Evolutionary conservation across 148 eudicot genomes (phyloP).

Genomic region (Diospyros kaki): DNA sequence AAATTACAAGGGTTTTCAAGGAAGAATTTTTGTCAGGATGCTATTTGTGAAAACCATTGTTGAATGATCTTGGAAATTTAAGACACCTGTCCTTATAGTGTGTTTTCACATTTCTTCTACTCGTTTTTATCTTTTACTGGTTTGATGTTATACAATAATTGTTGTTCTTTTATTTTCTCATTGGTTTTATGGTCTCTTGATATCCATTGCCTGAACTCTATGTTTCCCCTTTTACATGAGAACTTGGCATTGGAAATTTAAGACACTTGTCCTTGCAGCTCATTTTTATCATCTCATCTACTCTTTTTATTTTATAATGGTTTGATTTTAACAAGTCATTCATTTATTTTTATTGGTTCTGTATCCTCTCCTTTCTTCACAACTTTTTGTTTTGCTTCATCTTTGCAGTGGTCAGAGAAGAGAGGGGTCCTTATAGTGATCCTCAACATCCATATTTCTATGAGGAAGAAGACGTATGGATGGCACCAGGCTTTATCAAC

Average conservation of each 20-base stretch:
- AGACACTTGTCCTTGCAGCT: background rate
- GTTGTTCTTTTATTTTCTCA: too few relatives aligned
- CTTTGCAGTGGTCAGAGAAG: slow-evolving; percentile 81
- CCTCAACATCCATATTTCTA: slow-evolving; percentile 96
- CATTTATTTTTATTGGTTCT: background rate
- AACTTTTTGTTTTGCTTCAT: slow-evolving; percentile 6
- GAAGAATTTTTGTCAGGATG: too few relatives aligned
- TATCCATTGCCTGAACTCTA: too few relatives aligned
- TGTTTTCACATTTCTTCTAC: too few relatives aligned
- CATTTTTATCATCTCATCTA: background rate
- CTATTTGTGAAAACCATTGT: too few relatives aligned
- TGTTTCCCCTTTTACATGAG: too few relatives aligned
- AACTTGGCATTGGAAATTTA: background rate
- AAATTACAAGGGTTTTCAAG: too few relatives aligned
- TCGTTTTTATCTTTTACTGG: too few relatives aligned
- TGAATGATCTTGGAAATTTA: too few relatives aligned
- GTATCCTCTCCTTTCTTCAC: background rate
- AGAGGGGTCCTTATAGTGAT: slow-evolving; percentile 86
- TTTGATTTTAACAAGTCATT: background rate
- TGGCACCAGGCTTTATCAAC: slow-evolving; percentile 96
- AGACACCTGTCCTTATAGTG: too few relatives aligned
- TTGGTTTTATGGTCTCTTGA: too few relatives aligned
- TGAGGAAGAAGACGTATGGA: slow-evolving; percentile 94
- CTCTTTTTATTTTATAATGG: background rate
- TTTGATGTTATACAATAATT: too few relatives aligned